These are phyloP conservation scores for Pulveroboletus sp. DNA, from an alignment of 768 basidiomycete species.

Conservation along the genomic window DNA sequence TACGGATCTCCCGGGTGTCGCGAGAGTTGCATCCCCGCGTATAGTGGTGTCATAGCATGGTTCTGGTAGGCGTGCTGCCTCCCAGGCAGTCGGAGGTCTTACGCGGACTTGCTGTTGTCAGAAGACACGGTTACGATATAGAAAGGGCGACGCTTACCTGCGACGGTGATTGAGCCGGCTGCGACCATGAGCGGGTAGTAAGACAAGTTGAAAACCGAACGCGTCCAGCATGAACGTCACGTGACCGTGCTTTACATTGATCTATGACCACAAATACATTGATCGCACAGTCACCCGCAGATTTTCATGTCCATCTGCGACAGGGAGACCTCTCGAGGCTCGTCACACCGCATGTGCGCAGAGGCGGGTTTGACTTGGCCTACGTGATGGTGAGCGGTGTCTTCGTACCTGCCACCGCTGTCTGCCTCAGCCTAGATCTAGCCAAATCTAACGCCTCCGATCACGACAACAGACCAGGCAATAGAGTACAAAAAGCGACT, in stretches of 20 bases:
- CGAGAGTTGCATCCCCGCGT: constrained; percentile 83
- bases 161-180: constrained; percentile 86
- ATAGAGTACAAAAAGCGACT: constrained; percentile 77
- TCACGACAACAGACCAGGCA: constrained; percentile 79
- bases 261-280: constrained; percentile 24
- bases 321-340: constrained; percentile 80
- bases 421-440: constrained; percentile 30
- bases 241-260: constrained; percentile 26
- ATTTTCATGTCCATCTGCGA: constrained; percentile 96
- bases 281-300: constrained; percentile 58
- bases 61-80: constrained; percentile 82
- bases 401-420: constrained; percentile 3
- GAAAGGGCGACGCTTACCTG: constrained; percentile 45
- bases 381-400: constrained; percentile 85
- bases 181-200: constrained; percentile 56
- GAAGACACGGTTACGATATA: background rate
- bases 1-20: constrained; percentile 55
- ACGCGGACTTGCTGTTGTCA: constrained; percentile 68
- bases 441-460: constrained; percentile 92
- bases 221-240: constrained; percentile 23
- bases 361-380: constrained; percentile 87
- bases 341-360: constrained; percentile 85
- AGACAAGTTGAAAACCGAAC: constrained; percentile 31
- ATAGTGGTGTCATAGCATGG: constrained; percentile 66
- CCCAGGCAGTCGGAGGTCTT: constrained; percentile 82